Percentiles rank a stretch among this genome's conserved stretches.
phyloP scores from a whole-genome alignment of 106 monocot species.

The Allium cepa region DNA sequence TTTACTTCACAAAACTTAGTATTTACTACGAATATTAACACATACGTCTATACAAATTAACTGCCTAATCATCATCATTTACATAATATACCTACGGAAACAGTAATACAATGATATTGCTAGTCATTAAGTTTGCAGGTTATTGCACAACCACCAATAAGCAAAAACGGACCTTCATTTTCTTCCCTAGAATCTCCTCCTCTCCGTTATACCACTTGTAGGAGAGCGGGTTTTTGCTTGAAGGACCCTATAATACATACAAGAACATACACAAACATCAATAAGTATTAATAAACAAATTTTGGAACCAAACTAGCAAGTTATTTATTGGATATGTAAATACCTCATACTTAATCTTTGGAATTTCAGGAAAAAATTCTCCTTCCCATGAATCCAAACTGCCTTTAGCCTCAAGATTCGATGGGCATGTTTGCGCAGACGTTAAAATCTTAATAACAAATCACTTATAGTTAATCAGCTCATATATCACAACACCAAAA shows the following conservation, averaged over 20 bases:
- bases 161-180: conserved; percentile 71
- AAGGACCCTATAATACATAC: conserved; percentile 48
- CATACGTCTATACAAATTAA: no score
- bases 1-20: no score
- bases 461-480: no score
- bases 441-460: not conserved
- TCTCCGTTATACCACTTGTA: conserved; percentile 94
- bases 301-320: not conserved
- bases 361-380: conserved; percentile 88
- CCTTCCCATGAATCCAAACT: conserved; percentile 56
- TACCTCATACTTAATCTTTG: conserved; percentile 98
- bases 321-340: not conserved
- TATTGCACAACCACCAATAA: no score
- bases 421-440: conserved; percentile 45
- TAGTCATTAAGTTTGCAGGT: no score
- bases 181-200: conserved; percentile 95
- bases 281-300: not conserved
- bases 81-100: no score
- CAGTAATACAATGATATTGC: no score
- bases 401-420: conserved; percentile 34
- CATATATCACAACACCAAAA: no score
- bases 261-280: not conserved
- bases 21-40: no score
- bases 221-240: conserved; percentile 89
- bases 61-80: no score